These are phyloP conservation scores for Globisporangium acanthophoron DNA, from an alignment of 352 stramenopile genomes.

Conservation along the genomic window DNA sequence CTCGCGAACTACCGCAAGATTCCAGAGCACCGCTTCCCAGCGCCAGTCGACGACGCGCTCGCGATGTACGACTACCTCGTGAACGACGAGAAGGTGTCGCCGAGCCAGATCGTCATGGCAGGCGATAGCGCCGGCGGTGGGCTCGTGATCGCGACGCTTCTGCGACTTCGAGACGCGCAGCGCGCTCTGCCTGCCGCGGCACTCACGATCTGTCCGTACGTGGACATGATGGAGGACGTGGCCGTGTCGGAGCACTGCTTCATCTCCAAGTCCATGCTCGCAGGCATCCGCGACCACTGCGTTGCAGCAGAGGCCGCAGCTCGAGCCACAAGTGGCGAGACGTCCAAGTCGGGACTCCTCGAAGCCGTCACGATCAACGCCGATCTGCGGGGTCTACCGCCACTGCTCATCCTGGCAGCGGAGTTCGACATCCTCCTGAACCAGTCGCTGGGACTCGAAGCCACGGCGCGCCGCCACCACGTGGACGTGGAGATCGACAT, in stretches of 20 bases:
- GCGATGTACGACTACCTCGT: constrained; percentile 40
- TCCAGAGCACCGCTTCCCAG: constrained; percentile 25
- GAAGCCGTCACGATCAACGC: constrained; percentile 10
- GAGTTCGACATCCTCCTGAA: constrained; percentile 26
- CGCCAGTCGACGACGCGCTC: constrained; percentile 25
- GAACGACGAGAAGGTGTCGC: constrained; percentile 20
- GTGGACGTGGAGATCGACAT: constrained; percentile 35
- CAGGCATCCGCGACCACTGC: constrained; percentile 7
- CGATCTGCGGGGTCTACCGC: constrained; percentile 20
- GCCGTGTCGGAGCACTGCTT: constrained; percentile 18
- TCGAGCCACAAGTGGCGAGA: not conserved
- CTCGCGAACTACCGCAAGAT: constrained; percentile 43
- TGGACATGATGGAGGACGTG: constrained; percentile 25
- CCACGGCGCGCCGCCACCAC: constrained; percentile 20
- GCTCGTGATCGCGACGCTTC: constrained; percentile 29
- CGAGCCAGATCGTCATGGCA: constrained; percentile 28
- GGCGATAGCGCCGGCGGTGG: constrained; percentile 35
- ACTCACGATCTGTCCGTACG: constrained; percentile 29
- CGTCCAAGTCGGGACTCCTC: not conserved
- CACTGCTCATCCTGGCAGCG: constrained; percentile 26
- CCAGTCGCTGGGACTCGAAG: constrained; percentile 21
- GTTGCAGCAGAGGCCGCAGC: not conserved
- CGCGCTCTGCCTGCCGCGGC: constrained; percentile 22
- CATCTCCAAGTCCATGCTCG: constrained; percentile 13
- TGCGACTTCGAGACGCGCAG: constrained; percentile 24